A percentile compares a stretch with the other conserved stretches of the same genome.
These are phyloP conservation scores for Brassica juncea DNA, from an alignment of 345 rosid species.

Conservation along the genomic window DNA sequence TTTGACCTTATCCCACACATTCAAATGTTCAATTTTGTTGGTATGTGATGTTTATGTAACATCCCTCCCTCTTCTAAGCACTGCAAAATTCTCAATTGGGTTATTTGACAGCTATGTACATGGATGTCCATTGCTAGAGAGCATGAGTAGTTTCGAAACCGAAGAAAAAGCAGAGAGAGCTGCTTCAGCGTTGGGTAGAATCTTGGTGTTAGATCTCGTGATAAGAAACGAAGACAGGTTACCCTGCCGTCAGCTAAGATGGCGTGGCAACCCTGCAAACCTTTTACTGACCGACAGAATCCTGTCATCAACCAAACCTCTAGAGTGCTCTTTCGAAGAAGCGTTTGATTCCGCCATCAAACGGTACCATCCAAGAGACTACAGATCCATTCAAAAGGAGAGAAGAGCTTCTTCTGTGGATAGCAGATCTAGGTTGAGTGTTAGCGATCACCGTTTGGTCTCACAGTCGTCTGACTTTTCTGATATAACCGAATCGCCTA, in stretches of 20 bases:
- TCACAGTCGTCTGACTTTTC: conserved; percentile 70
- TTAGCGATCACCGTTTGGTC: conserved; percentile 49
- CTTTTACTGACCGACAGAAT: conserved; percentile 74
- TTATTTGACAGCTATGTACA: conserved; percentile 77
- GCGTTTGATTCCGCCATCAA: conserved; percentile 79
- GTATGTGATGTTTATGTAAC: conserved; percentile 12
- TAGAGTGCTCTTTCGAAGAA: conserved; percentile 59
- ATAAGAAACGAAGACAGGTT: conserved; percentile 96
- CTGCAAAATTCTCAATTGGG: not conserved
- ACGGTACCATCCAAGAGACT: conserved; percentile 68
- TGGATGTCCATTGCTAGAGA: conserved; percentile 89
- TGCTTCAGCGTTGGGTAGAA: conserved; percentile 86
- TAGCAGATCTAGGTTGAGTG: conserved; percentile 50
- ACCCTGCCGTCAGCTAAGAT: conserved; percentile 87
- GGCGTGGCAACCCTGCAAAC: conserved; percentile 99
- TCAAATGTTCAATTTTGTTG: not conserved
- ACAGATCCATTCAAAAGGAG: conserved; percentile 80
- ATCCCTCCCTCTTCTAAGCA: not conserved
- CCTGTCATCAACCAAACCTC: conserved; percentile 41
- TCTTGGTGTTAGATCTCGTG: conserved; percentile 88
- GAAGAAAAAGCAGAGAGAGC: conserved; percentile 70
- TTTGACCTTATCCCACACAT: conserved; percentile 7
- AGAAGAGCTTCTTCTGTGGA: conserved; percentile 86
- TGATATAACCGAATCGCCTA: conserved; percentile 66
- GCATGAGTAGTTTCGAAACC: conserved; percentile 72